A percentile compares a stretch with the other conserved stretches of the same genome.
Evolutionary conservation across 345 rosid species (phyloP).

Genomic region (Salix exigua): DNA sequence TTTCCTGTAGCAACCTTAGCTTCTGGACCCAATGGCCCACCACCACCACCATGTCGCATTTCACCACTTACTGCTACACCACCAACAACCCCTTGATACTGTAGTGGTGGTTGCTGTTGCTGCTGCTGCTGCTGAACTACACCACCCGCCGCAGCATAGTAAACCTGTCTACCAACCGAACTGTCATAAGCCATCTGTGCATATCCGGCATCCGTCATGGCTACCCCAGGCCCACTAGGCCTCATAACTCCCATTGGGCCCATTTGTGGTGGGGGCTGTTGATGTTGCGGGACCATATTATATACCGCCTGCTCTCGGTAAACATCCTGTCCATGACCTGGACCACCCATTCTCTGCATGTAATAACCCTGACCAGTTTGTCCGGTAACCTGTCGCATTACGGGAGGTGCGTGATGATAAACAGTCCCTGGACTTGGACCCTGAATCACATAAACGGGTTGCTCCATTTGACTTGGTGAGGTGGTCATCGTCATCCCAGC

Average conservation of each 20-base stretch:
- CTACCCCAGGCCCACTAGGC: constrained; percentile 30
- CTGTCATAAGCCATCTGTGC: constrained; percentile 56
- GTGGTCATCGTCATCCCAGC: constrained; percentile 31
- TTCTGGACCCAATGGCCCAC: constrained; percentile 30
- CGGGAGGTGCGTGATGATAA: constrained; percentile 43
- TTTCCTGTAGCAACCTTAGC: constrained; percentile 34
- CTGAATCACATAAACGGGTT: constrained; percentile 56
- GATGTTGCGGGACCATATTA: constrained; percentile 44
- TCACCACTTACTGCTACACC: constrained; percentile 42
- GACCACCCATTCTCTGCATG: constrained; percentile 50
- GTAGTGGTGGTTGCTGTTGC: constrained; percentile 30
- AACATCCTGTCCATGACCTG: constrained; percentile 32
- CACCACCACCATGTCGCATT: constrained; percentile 30
- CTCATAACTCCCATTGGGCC: constrained; percentile 34
- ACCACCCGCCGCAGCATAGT: constrained; percentile 54
- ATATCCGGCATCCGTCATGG: constrained; percentile 43
- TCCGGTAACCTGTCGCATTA: constrained; percentile 44
- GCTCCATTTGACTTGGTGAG: constrained; percentile 38
- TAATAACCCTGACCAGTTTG: constrained; percentile 69
- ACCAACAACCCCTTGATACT: constrained; percentile 53
- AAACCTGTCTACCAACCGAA: constrained; percentile 60
- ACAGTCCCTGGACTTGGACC: constrained; percentile 36
- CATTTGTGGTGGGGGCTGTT: constrained; percentile 21
- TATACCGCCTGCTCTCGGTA: constrained; percentile 72
- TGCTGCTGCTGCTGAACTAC: constrained; percentile 17